Conservation (phyloP, 2,329 filamentous ascomycete species). For the Aspergillus tubingensis region DNA sequence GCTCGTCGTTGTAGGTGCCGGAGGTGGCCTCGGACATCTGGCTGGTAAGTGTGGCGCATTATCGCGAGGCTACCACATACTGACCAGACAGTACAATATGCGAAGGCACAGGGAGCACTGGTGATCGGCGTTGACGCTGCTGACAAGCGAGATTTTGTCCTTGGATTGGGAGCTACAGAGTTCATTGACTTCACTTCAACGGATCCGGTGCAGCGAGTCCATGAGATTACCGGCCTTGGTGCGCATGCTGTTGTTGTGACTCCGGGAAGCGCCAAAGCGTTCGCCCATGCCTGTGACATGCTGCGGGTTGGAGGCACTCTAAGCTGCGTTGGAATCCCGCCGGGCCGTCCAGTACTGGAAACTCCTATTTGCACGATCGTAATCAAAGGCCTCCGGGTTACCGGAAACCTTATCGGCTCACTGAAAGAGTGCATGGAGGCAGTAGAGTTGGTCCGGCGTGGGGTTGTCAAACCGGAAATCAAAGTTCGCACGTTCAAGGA, state of each 20-base stretch:
- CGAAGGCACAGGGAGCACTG: conserved; percentile 42
- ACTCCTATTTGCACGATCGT: conserved; percentile 48
- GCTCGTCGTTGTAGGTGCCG: conserved; percentile 50
- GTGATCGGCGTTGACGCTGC: conserved; percentile 49
- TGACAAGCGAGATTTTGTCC: conserved; percentile 43
- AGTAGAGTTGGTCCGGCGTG: conserved; percentile 45
- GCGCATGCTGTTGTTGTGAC: conserved; percentile 48
- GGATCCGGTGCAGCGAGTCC: conserved; percentile 38
- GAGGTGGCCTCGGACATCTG: conserved; percentile 50
- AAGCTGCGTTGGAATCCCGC: conserved; percentile 49
- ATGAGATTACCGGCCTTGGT: conserved; percentile 41
- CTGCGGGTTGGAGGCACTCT: conserved; percentile 47
- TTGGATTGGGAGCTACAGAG: conserved; percentile 40
- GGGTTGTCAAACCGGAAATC: conserved; percentile 46
- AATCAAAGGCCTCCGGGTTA: conserved; percentile 48
- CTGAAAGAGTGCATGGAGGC: conserved; percentile 51
- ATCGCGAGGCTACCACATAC: not conserved
- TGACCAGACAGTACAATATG: conserved; percentile 45
- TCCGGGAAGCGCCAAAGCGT: conserved; percentile 45
- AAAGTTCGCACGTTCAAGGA: conserved; percentile 47
- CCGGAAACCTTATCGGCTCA: conserved; percentile 48
- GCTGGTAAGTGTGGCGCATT: conserved; percentile 34
- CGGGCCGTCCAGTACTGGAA: conserved; percentile 40
- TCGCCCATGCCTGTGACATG: conserved; percentile 47
- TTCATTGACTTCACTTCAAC: conserved; percentile 46